Base-by-base conservation (phyloP, 1,284 basidiomycete genomes). In the Bondarzewia mesenterica region DNA sequence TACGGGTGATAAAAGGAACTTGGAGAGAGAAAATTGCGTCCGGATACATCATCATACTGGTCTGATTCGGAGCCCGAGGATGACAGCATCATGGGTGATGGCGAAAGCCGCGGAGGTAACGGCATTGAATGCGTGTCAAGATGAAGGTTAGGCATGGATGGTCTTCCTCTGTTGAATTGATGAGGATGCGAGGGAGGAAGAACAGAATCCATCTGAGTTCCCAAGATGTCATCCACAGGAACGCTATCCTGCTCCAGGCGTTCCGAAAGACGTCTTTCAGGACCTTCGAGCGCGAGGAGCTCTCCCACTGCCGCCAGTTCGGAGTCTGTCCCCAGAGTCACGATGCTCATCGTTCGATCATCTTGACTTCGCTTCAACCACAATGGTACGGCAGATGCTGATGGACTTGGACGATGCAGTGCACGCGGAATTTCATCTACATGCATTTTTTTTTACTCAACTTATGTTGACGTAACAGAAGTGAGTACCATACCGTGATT, bases 401-500 rank as follows among this genome's bases (percentile, higher is more conserved):
- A n/a, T 18, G 43, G 26, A 18, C 8, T 29, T 14, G 20, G 26
- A 23, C 8, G 22, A 16, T 39, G 36, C n/a, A 23, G 41, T 21
- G 12, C 8, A 10, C 7, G 36, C 10, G n/a, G 27, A 15, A 46
- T 47, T 47, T 40, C 26, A 27, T 42, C 44, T 44, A 53, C 52
- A 53, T 40, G 21, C 26, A 22, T 7, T 22, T 43, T 47, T 41
- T 54, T 46, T 54, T 54, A 51, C 53, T 51, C 12, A 50, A 46
- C 21, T 43, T 27, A 51, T 44, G 21, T 10, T 29, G 46, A 44
- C 35, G 44, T 49, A 38, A 48, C 45, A 45, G 42, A 45, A 46
- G 41, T 38, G 44, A 43, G 47, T 46, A 46, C 52, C 53, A 50
- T 54, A 55, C 54, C 52, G 41, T 54, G 44, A 49, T 50, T 49